Conservation (phyloP, 805 yeast species). For the Candida succiphila region DNA sequence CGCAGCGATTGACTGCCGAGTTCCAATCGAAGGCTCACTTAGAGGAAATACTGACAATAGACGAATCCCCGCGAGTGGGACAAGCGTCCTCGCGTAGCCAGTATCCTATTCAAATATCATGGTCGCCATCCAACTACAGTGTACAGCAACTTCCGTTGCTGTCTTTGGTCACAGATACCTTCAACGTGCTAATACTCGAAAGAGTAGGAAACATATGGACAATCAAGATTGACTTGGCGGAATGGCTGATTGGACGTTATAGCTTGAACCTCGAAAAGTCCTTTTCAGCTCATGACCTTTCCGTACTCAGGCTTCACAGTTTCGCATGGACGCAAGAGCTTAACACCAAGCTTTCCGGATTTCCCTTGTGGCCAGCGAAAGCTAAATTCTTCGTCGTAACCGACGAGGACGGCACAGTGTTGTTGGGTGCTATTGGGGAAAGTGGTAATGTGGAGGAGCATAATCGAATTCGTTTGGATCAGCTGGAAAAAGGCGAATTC, state of each 20-base stretch:
- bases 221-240: slow-evolving; percentile 7
- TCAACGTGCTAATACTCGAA: slow-evolving; percentile 9
- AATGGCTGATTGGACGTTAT: slow-evolving; percentile 3
- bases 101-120: slow-evolving; percentile 7
- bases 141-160: slow-evolving; percentile 6
- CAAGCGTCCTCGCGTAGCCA: slow-evolving; percentile 7
- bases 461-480: too few species aligned
- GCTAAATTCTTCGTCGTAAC: slow-evolving; percentile 2
- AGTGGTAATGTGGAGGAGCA: too few species aligned
- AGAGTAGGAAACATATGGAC: slow-evolving; percentile 9
- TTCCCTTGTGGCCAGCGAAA: slow-evolving; percentile 8
- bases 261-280: slow-evolving; percentile 7
- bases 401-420: too few species aligned
- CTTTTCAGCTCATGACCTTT: slow-evolving; percentile 6
- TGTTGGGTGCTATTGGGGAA: too few species aligned
- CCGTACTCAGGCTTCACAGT: slow-evolving; percentile 13
- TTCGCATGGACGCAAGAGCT: slow-evolving; percentile 10
- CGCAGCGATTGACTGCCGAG: slow-evolving; percentile 6
- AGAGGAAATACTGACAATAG: slow-evolving; percentile 4
- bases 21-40: slow-evolving; percentile 8
- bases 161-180: slow-evolving; percentile 10
- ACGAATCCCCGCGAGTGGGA: slow-evolving; percentile 11
- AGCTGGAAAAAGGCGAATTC: neutral
- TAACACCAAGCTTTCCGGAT: neutral
- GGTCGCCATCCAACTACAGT: slow-evolving; percentile 14